Conservation (phyloP, 2,329 filamentous ascomycete species). For the Blastomyces gilchristii region DNA sequence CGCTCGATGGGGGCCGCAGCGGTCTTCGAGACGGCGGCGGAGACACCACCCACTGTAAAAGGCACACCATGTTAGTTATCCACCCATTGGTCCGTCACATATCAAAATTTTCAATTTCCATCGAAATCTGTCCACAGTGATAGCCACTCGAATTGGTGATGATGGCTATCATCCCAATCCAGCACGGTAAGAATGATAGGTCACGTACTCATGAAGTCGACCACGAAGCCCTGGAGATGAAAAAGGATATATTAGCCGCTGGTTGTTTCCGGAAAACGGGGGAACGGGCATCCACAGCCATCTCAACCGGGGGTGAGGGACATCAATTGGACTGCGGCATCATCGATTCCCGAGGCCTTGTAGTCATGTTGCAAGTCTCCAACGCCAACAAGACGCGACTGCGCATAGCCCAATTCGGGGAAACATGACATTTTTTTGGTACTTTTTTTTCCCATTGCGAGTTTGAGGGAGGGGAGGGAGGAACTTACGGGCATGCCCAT, state of each 20-base stretch:
- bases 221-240: conserved; percentile 66
- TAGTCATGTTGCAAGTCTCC: background rate
- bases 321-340: background rate
- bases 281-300: conserved; percentile 5
- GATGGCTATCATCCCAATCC: background rate
- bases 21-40: conserved; percentile 99
- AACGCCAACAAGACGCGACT: background rate
- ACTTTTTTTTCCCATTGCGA: background rate
- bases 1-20: conserved; percentile 99
- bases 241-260: conserved; percentile 23
- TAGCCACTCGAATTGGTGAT: conserved; percentile 12
- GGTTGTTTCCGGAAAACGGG: conserved; percentile 10
- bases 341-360: background rate
- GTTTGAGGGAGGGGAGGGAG: background rate
- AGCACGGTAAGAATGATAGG: background rate
- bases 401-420: background rate
- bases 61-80: conserved; percentile 35
- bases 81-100: background rate
- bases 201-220: conserved; percentile 96
- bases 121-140: conserved; percentile 7
- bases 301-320: background rate
- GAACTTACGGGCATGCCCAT: conserved; percentile 43
- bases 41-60: conserved; percentile 92
- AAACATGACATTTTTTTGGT: background rate
- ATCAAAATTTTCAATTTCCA: background rate